Evolutionary conservation across 2,329 filamentous ascomycete species (phyloP), one percentile per base, ranked within the genome.

Genomic region (Penicillium sp.): DNA sequence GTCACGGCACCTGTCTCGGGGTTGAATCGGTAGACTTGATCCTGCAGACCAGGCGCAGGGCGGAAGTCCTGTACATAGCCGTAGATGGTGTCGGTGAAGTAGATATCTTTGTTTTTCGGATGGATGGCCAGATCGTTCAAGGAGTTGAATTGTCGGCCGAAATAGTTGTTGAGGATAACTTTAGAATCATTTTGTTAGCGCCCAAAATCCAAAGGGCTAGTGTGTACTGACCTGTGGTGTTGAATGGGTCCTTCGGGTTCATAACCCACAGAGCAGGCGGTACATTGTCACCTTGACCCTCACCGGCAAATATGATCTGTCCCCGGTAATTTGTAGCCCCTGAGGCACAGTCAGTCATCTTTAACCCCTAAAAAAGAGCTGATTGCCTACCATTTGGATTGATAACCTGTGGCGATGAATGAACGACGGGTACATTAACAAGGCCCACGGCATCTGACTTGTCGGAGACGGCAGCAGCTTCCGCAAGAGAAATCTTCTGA

Each of bases 141-240:
- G 6, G 62, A 63, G 37, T 62, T 64, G 31, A 64, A 64, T 35
- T 62, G 61, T 5, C 61, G 59, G 32, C 62, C 62, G 38, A 63
- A 64, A 51, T 57, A 64, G 45, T 64, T 64, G 47, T 64, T 64
- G 32, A 64, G 42, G 11, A 64, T 55, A 5, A 61, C 61, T 63
- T 26, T n/a, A 16, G 34, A 9, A 9, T 3, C 9, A 14, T 3
- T n/a, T n/a, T 10, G 35, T 38, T 24, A 43, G 22, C 13, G 1
- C 39, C 7, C 4, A 13, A 44, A 29, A 38, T 4, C 2, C 2
- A 18, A 14, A 20, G 22, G 44, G 11, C 9, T 24, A 10, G 11
- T 22, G 5, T 10, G 31, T 31, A 45, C 49, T 38, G 13, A 53
- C 61, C 51, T 29, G 60, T 61, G 5, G 61, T 57, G 32, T 63